A percentile compares a stretch with the other conserved stretches of the same genome.
These are phyloP conservation scores for Colletotrichum sp. DNA, from an alignment of 2,329 filamentous ascomycete genomes.

Conservation along the genomic window DNA sequence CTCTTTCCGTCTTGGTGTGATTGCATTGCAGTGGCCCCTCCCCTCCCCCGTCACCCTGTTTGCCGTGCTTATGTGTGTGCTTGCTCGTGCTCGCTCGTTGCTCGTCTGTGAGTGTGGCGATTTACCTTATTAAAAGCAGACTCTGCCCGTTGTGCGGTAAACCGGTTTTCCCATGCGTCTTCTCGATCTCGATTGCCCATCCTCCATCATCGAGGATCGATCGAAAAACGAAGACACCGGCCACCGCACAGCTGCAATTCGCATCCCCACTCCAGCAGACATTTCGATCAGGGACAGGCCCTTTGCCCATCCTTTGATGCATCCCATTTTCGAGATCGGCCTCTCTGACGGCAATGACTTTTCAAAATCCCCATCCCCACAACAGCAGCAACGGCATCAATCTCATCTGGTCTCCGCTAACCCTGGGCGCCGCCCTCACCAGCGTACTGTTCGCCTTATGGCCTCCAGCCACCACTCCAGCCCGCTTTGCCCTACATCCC, in stretches of 20 bases:
- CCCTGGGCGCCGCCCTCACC: not conserved
- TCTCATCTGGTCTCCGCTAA: not conserved
- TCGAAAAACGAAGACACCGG: not conserved
- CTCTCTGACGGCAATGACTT: not conserved
- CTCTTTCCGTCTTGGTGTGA: not conserved
- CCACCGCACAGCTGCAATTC: not conserved
- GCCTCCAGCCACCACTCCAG: not conserved
- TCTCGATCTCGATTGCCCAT: not conserved
- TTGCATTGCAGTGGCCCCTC: not conserved
- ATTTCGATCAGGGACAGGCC: not conserved
- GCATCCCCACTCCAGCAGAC: not conserved
- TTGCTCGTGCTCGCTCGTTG: not conserved
- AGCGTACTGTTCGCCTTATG: not conserved
- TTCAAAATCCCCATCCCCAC: not conserved
- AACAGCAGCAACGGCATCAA: not conserved
- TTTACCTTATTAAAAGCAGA: not conserved
- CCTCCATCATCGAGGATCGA: not conserved
- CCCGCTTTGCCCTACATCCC: not conserved
- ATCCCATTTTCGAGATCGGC: not conserved
- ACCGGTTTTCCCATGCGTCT: not conserved
- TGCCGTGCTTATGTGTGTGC: not conserved
- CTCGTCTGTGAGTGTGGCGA: not conserved
- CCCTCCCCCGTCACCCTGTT: not conserved
- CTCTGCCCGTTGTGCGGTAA: not conserved
- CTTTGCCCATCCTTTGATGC: not conserved